A percentile compares a stretch with the other conserved stretches of the same genome.
Evolutionary conservation across 371 early-diverging fungal species (phyloP).

Genomic region (Lichtheimia ornata): DNA sequence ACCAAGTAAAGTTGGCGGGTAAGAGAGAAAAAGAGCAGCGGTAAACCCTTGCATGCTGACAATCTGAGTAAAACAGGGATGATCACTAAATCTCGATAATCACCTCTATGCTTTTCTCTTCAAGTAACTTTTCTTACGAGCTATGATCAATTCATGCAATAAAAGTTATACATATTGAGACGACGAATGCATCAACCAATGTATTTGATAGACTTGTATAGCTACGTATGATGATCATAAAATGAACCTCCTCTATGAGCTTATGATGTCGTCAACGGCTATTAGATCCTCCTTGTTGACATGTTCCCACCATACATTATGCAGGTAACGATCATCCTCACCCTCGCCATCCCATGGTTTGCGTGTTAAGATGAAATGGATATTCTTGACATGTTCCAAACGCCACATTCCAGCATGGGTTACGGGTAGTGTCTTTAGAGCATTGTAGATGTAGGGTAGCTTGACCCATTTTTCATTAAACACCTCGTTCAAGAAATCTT

Average conservation of each 20-base stretch:
- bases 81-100: not conserved
- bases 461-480: slow-evolving; percentile 29
- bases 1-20: too few relatives aligned
- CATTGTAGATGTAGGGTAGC: slow-evolving; percentile 52
- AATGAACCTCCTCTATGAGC: not conserved
- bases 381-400: slow-evolving; percentile 21
- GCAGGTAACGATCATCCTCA: not conserved
- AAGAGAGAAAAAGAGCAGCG: too few relatives aligned
- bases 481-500: slow-evolving; percentile 51
- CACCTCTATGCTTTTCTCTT: too few relatives aligned
- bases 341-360: slow-evolving; percentile 29
- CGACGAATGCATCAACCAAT: too few relatives aligned
- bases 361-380: slow-evolving; percentile 22
- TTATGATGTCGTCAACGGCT: not conserved
- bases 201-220: too few relatives aligned
- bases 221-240: too few relatives aligned
- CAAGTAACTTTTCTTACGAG: too few relatives aligned
- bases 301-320: not conserved
- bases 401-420: slow-evolving; percentile 43
- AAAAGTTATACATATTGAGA: too few relatives aligned
- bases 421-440: slow-evolving; percentile 42
- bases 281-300: not conserved
- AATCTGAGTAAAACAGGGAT: not conserved
- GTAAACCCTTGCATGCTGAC: too few relatives aligned
- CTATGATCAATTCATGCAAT: too few relatives aligned